Base-by-base conservation (phyloP, 306 rosid genomes). In the Rubus parviflorus region DNA sequence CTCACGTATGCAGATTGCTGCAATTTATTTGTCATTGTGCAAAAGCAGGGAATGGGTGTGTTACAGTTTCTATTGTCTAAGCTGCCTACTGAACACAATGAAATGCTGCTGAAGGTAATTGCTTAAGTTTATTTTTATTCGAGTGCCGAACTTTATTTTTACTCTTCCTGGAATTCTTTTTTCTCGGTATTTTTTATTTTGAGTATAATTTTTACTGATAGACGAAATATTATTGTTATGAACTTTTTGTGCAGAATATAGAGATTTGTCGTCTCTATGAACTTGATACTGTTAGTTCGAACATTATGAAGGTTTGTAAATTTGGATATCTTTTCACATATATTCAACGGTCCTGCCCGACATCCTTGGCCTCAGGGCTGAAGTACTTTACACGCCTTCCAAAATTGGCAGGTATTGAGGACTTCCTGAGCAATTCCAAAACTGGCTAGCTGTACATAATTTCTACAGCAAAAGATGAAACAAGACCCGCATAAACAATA, bases 231-330 rank as follows among this genome's bases (percentile, higher is more conserved):
- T 45, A 51, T 75, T 56, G 14, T 73, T 46, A 0, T 53, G 64
- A 57, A 53, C 53, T 56, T 70, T 30, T 68, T 54, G 16, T 86
- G 90, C 89, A 94, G 98, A 89, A 87, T 79, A 85, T 94, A 19
- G 98, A 94, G 93, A 90, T 92, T 65, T 92, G 98, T 80, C 97
- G 97, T 51, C 70, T 94, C 74, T 90, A 90, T 53, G 97, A 91
- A 45, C 97, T 94, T 67, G 86, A 88, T 74, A 81, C 79, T 76
- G 69, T 90, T 74, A 75, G 95, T 83, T 89, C 97, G 74, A 90
- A 86, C 79, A 82, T 92, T 75, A 92, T 90, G 95, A 89, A 90
- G 97, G 98, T 72, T 49, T 53, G n/a, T 15, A 22, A 56, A 51
- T 53, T 37, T 56, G 23, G 1, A 38, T 35, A 6, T 15, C 15